Evolutionary conservation across 139 green algal species (phyloP), one percentile per base, ranked within the genome.

Genomic region (Tetratostichococcus sp.): DNA sequence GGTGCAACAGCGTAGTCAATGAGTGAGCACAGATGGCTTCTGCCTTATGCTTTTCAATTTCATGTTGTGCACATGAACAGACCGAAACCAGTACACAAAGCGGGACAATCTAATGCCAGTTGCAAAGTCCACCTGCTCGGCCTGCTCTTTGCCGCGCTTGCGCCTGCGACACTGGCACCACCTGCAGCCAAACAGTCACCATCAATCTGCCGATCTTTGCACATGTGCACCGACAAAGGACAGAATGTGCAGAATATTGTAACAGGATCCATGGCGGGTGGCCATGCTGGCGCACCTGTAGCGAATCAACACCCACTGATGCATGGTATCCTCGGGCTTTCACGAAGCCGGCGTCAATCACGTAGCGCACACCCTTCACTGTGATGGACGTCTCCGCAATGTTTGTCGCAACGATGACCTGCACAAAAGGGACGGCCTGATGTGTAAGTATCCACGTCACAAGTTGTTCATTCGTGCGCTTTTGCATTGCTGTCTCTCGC

Each of bases 381-480:
- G 94, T 97, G 74, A 98, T 85, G 69, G 90, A 96, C 1, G 94
- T 98, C 75, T 98, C 94, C 0, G 94, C 93, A 50, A 98, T 97
- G 85, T 98, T 98, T 32, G 94, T 98, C 19, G 89, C 88, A 31
- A 98, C 76, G 58, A 98, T 91, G 35, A 90, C 84, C 83, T 87
- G 83, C 72, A 32, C 3, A 3, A 4, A 23, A 28, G 50, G 22
- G n/a, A n/a, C n/a, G n/a, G n/a, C n/a, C n/a, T n/a, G n/a, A n/a
- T n/a, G n/a, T n/a, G n/a, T n/a, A n/a, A n/a, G n/a, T n/a, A 50
- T 50, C 6, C 11, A 50, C 39, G 6, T 50, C 39, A 50, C 39
- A 50, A 50, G 39, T 50, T 50, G 8, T n/a, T n/a, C n/a, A n/a
- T n/a, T n/a, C n/a, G n/a, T n/a, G n/a, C n/a, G n/a, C n/a, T n/a